These are phyloP conservation scores for Pestalotiopsis sp. DNA, from an alignment of 2,329 filamentous ascomycete species.

Conservation along the genomic window DNA sequence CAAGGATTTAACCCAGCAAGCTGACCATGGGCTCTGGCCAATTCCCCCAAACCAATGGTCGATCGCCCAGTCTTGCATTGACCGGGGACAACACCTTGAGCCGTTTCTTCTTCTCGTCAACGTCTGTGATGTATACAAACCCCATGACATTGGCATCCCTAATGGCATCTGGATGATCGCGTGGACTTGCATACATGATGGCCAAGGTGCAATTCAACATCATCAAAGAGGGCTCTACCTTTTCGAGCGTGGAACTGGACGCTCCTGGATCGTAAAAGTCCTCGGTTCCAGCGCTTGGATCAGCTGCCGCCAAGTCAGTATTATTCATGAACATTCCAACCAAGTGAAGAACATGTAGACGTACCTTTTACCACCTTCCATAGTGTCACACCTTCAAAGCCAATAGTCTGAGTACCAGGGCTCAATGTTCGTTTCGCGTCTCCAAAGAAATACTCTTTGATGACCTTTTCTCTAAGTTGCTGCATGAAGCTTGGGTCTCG, in stretches of 20 bases:
- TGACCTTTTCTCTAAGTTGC: constrained; percentile 69
- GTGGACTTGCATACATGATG: constrained; percentile 74
- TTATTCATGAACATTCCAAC: neutral
- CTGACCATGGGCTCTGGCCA: constrained; percentile 88
- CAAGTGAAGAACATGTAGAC: constrained; percentile 21
- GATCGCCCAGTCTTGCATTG: constrained; percentile 74
- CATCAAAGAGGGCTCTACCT: constrained; percentile 61
- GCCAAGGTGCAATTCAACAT: constrained; percentile 84
- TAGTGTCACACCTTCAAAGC: constrained; percentile 72
- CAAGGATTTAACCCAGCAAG: constrained; percentile 52
- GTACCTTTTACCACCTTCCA: constrained; percentile 67
- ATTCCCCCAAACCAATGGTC: constrained; percentile 78
- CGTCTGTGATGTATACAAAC: constrained; percentile 89
- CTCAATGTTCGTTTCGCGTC: constrained; percentile 74
- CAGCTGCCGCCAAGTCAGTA: constrained; percentile 3
- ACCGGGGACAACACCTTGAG: constrained; percentile 70
- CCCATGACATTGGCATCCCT: constrained; percentile 84
- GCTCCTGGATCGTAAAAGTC: constrained; percentile 27
- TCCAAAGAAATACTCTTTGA: constrained; percentile 95
- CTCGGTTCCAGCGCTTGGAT: constrained; percentile 16
- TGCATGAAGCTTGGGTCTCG: constrained; percentile 75
- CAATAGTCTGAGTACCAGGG: constrained; percentile 82
- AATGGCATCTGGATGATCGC: constrained; percentile 70
- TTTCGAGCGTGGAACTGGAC: constrained; percentile 47
- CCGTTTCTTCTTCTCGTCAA: constrained; percentile 72